Conservation (phyloP, 352 stramenopile species). For the Globisporangium orthogonon region DNA sequence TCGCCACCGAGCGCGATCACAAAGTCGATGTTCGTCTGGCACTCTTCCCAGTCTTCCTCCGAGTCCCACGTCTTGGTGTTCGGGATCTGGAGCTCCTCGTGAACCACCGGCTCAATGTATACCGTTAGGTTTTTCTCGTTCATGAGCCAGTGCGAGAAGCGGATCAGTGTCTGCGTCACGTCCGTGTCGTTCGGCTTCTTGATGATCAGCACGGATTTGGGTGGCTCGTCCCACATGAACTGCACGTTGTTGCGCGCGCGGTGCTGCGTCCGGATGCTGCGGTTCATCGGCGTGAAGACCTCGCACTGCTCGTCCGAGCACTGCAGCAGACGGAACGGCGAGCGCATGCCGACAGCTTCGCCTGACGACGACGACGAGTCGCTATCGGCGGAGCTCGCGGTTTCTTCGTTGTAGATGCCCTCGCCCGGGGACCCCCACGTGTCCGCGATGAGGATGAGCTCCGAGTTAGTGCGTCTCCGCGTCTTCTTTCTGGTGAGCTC, state of each 20-base stretch:
- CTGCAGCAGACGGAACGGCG: slow-evolving; percentile 74
- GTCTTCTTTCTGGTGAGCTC: slow-evolving; percentile 45
- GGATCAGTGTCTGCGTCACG: slow-evolving; percentile 64
- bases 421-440: slow-evolving; percentile 66
- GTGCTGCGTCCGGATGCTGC: slow-evolving; percentile 82
- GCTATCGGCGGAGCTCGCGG: slow-evolving; percentile 35
- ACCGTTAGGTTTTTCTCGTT: slow-evolving; percentile 69
- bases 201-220: slow-evolving; percentile 78
- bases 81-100: slow-evolving; percentile 49
- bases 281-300: slow-evolving; percentile 82
- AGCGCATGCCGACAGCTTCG: slow-evolving; percentile 32
- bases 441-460: slow-evolving; percentile 78
- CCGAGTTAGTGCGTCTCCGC: slow-evolving; percentile 74
- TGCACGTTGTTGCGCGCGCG: slow-evolving; percentile 85
- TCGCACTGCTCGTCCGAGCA: slow-evolving; percentile 87
- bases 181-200: slow-evolving; percentile 86
- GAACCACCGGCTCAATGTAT: slow-evolving; percentile 68
- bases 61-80: slow-evolving; percentile 62
- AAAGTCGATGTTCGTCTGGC: slow-evolving; percentile 85
- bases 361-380: slow-evolving; percentile 31
- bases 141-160: slow-evolving; percentile 64
- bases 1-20: slow-evolving; percentile 94
- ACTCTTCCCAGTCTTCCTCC: slow-evolving; percentile 53
- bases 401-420: slow-evolving; percentile 69
- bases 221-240: slow-evolving; percentile 83